Evolutionary conservation across 192 early-diverging fungal species (phyloP).

Genomic region (Tieghemiomyces parasiticus): DNA sequence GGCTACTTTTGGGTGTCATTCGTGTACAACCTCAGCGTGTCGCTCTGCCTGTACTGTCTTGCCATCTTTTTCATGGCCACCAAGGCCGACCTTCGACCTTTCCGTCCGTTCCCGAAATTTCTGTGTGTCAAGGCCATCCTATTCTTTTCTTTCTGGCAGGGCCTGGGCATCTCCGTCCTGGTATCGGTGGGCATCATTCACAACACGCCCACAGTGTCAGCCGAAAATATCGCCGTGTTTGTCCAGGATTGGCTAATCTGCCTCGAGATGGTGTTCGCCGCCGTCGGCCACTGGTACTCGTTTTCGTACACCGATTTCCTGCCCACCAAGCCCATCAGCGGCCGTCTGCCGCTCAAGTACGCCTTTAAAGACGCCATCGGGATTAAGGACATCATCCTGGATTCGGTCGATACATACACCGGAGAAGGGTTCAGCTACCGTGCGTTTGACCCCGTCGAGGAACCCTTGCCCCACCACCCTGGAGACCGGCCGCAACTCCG

Average conservation of each 20-base stretch:
- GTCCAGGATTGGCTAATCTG: slow-evolving; percentile 87
- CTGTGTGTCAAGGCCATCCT: slow-evolving; percentile 85
- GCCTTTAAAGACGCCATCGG: slow-evolving; percentile 73
- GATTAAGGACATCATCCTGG: slow-evolving; percentile 67
- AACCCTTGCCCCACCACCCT: slow-evolving; percentile 38
- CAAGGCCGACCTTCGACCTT: slow-evolving; percentile 49
- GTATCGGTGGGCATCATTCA: slow-evolving; percentile 58
- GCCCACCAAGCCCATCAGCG: slow-evolving; percentile 46
- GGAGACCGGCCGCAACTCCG: slow-evolving; percentile 9
- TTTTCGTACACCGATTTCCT: slow-evolving; percentile 74
- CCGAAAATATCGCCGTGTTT: slow-evolving; percentile 58
- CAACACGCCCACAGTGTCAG: slow-evolving; percentile 36
- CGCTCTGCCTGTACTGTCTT: slow-evolving; percentile 68
- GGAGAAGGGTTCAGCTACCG: slow-evolving; percentile 66
- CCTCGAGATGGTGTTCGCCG: slow-evolving; percentile 74
- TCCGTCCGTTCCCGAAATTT: slow-evolving; percentile 86
- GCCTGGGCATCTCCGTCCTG: slow-evolving; percentile 66
- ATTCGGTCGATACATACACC: slow-evolving; percentile 58
- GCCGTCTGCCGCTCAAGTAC: slow-evolving; percentile 55
- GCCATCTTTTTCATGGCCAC: slow-evolving; percentile 80
- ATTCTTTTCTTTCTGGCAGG: slow-evolving; percentile 93
- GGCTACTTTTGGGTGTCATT: slow-evolving; percentile 72
- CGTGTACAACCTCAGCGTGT: slow-evolving; percentile 82
- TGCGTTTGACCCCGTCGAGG: slow-evolving; percentile 60
- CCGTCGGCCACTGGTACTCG: slow-evolving; percentile 65